phyloP scores from a whole-genome alignment of 306 rosid species.

The Parietaria judaica region DNA sequence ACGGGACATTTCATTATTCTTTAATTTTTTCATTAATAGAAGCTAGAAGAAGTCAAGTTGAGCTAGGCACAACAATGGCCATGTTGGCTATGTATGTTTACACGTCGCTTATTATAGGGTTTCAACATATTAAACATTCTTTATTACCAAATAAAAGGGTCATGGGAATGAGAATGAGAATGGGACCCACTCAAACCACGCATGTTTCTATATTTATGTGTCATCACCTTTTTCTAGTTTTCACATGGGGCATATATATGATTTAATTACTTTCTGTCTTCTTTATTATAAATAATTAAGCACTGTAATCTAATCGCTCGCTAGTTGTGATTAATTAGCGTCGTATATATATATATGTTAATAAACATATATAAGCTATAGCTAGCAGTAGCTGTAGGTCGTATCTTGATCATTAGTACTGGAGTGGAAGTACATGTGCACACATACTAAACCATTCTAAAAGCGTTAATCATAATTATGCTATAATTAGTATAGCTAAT shows the following conservation, averaged over 20 bases:
- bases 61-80: constrained; percentile 1
- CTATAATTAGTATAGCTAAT: neutral
- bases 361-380: no score
- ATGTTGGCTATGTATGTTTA: neutral
- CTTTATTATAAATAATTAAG: no score
- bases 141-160: neutral
- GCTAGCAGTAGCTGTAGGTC: no score
- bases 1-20: neutral
- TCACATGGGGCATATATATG: neutral
- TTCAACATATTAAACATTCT: neutral
- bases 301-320: no score
- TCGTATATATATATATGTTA: no score
- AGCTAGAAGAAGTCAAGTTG: constrained; percentile 1
- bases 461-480: no score
- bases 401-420: no score
- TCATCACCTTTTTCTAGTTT: neutral
- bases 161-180: neutral
- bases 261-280: no score
- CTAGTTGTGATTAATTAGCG: no score
- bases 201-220: neutral
- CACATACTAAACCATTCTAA: neutral
- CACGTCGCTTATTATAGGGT: no score
- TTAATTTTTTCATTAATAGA: no score
- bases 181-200: neutral
- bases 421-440: no score